Base-by-base conservation (phyloP, 2,329 filamentous ascomycete species). In the Mycosphaerella sp. region DNA sequence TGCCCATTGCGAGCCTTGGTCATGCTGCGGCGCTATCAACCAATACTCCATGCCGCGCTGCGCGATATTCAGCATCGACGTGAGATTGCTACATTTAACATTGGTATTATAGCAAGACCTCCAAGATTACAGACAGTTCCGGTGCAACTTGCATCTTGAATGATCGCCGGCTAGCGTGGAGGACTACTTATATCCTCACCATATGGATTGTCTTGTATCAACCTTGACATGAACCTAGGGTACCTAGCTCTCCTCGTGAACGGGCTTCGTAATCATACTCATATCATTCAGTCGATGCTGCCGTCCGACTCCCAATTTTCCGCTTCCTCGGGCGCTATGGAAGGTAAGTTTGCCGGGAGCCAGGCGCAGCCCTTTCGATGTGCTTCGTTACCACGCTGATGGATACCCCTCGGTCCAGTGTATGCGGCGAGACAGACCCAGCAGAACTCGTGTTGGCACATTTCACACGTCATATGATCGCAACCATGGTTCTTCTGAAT, bases 391-490 rank as follows among this genome's bases (percentile, higher is more conserved):
- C 49, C 49, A 14, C 13, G 14, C 18, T 9, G 13, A 13, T 30
- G 14, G 14, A 53, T 44, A 3, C 50, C 50, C 12, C 30, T 32
- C 14, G 50, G 44, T 10, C 50, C 50, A 13, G 10, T 8, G 41
- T 52, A 56, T 4, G 27, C 2, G 2, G 44, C 50, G 12, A 49
- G 44, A 21, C 54, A 56, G 34, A 49, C 4, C 50, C 47, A 56
- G 44, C 51, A 56, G 41, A 54, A 56, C 27, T 56, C 40, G 14
- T 51, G 36, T 8, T 37, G 40, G 44, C 54, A 56, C 17, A 9
- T 55, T 53, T 46, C 48, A 60, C 60, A 63, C 12, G 41, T 47
- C 41, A 63, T 56, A n/a, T 56, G 47, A 32, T 62, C 57, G 44
- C 60, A 63, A 12, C 61, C 59, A 4, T 28, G 44, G 14, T 50